Evolutionary conservation across 2,329 filamentous ascomycete genomes (phyloP), one percentile per base, ranked within the genome.

Genomic region (Pestalotiopsis sp.): DNA sequence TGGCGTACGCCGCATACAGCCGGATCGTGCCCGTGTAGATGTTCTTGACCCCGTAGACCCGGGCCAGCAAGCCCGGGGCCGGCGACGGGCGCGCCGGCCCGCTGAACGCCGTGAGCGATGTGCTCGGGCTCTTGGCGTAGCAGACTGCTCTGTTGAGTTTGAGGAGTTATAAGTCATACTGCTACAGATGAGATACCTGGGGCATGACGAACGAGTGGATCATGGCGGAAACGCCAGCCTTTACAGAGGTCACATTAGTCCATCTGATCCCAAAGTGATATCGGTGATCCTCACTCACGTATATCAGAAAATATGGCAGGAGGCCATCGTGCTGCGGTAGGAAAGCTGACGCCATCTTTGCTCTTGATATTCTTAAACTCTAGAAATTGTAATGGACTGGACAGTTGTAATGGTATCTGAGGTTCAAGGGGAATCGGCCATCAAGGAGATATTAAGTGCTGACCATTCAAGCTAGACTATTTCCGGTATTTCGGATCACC

Each of bases 1-100:
- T 75, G 66, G 79, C 66, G 56, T 80, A 81, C 4, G 79, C 79
- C 1, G 79, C 78, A 62, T 78, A 79, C 11, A 75, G 49, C 14
- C 79, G 74, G 66, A 81, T 81, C 49, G 76, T 61, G 17, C 71
- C 75, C 7, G 78, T 77, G 71, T 80, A 81, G 57, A 79, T 49
- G 66, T 81, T 81, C 74, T 81, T 79, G 45, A 78, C 67, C 14
- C 76, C 79, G 69, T 81, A 81, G 4, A 78, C 70, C 67, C 76
- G 79, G 5, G 80, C 77, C 20, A 77, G 71, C n/a, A 81, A 72
- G 3, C 72, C 56, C 6, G 74, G 14, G 14, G 17, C 70, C 13
- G 73, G 72, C 7, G 72, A 71, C 25, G 77, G 77, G 3, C 74
- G 72, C 4, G 67, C 58, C 7, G 77, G 73, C 17, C 79, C 79